Base-by-base conservation (phyloP, 768 basidiomycete genomes). In the Naganishia randhawae region DNA sequence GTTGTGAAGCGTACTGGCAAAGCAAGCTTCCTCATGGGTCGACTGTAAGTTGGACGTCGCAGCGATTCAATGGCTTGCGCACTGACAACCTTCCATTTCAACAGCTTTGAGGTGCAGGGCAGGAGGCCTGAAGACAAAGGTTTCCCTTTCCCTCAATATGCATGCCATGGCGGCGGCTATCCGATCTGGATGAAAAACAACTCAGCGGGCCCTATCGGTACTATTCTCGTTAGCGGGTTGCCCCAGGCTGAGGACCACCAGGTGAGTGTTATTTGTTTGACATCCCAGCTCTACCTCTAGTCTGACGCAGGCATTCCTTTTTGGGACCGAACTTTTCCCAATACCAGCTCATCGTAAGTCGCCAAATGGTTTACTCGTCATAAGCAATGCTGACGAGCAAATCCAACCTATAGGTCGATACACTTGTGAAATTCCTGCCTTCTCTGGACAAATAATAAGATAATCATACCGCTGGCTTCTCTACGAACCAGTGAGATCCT, bases 231-330 rank as follows among this genome's bases (percentile, higher is more conserved):
- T 17, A 75, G 74, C n/a, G 76, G 76, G 8, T 48, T 77, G 32
- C 72, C 73, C 17, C 76, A 77, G 41, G 63, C 67, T 8, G 72
- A 73, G 68, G 76, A 77, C 53, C 76, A 77, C 57, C 76, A 76
- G 71, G 52, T 67, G 11, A 10, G 51, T 54, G 9, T 10, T 29
- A 19, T 29, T 37, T n/a, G n/a, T 19, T 45, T 8, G 0, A 25
- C 2, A 41, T 29, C 31, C 39, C 17, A 37, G 22, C 0, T 2
- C 22, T 0, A 41, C 13, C 8, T 31, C 5, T 19, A 39, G n/a
- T 29, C 57, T 29, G 4, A 61, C 45, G 27, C 25, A 55, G 35
- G 5, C 25, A 39, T 25, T 41, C 31, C 22, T 1, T 33, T 37
- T 31, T 29, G 14, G 25, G 16, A 53, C 41, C 35, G 1, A 19